Evolutionary conservation across 768 basidiomycete genomes (phyloP).

Genomic region (Kwoniella mangroviensis): DNA sequence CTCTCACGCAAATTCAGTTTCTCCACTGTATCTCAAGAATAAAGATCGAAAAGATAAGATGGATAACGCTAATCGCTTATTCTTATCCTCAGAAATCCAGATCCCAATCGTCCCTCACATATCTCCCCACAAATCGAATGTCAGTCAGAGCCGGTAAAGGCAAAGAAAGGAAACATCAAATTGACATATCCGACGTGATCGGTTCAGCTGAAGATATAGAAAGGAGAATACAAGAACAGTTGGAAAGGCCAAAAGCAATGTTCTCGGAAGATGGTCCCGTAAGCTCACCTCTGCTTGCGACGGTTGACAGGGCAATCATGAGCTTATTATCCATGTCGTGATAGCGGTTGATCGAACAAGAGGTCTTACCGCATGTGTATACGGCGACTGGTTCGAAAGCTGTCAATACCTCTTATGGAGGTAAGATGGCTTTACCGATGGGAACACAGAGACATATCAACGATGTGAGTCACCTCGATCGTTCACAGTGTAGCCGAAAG

Average conservation of each 20-base stretch:
- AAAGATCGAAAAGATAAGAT: neutral
- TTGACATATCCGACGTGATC: constrained; percentile 44
- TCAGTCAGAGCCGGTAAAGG: constrained; percentile 40
- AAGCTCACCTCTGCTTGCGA: constrained; percentile 6
- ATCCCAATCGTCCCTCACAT: constrained; percentile 15
- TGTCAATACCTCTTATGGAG: constrained; percentile 73
- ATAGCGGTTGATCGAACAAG: constrained; percentile 55
- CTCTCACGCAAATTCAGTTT: no score
- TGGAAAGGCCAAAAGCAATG: constrained; percentile 49
- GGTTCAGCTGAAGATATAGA: constrained; percentile 52
- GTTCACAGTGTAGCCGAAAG: neutral
- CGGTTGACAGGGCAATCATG: neutral
- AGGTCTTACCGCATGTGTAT: constrained; percentile 81
- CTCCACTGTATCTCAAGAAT: no score
- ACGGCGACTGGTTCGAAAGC: constrained; percentile 68
- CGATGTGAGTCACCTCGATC: constrained; percentile 63
- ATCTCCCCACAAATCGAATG: constrained; percentile 21
- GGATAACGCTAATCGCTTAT: neutral
- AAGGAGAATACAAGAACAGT: constrained; percentile 53
- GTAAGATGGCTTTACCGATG: constrained; percentile 77
- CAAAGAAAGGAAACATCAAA: constrained; percentile 39
- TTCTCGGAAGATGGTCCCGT: constrained; percentile 48
- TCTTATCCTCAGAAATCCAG: neutral
- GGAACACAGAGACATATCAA: constrained; percentile 73
- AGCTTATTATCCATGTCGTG: neutral